A percentile compares a stretch with the other conserved stretches of the same genome.
phyloP scores from a whole-genome alignment of 768 basidiomycete genomes.

The Terana coerulea region DNA sequence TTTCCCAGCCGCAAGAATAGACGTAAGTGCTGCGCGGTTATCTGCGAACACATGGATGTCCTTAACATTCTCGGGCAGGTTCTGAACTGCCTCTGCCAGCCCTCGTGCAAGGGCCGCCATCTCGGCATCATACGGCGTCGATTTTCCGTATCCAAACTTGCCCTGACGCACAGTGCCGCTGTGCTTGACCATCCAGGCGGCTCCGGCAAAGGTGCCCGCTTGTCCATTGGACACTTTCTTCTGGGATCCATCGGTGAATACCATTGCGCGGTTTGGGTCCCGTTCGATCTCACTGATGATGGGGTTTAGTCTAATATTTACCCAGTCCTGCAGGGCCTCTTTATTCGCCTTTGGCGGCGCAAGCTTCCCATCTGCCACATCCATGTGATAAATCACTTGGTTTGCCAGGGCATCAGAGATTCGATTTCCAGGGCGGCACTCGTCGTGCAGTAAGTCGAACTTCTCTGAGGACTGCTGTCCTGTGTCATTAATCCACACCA shows the following conservation, averaged over 20 bases:
- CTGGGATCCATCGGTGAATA: slow-evolving; percentile 9
- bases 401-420: background rate
- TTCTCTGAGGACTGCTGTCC: slow-evolving; percentile 1
- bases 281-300: background rate
- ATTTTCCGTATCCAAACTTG: background rate
- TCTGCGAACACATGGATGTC: slow-evolving; percentile 10
- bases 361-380: background rate
- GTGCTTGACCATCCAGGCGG: background rate
- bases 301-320: background rate
- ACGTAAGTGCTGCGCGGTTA: slow-evolving; percentile 3
- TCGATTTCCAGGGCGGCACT: slow-evolving; percentile 5
- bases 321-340: background rate
- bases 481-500: too few species aligned
- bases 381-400: background rate
- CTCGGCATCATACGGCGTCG: slow-evolving; percentile 7
- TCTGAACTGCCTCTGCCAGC: background rate
- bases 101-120: slow-evolving; percentile 9
- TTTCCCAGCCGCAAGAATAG: slow-evolving; percentile 2
- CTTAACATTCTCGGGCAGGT: background rate
- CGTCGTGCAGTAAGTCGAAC: slow-evolving; percentile 1
- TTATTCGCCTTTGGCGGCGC: slow-evolving; percentile 2
- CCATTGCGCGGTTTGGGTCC: background rate
- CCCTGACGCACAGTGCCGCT: background rate
- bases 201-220: background rate
- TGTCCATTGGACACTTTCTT: too few species aligned